A percentile compares a stretch with the other conserved stretches of the same genome.
These are phyloP conservation scores for Paecilomyces formosus DNA, from an alignment of 2,329 filamentous ascomycete species.

Conservation along the genomic window DNA sequence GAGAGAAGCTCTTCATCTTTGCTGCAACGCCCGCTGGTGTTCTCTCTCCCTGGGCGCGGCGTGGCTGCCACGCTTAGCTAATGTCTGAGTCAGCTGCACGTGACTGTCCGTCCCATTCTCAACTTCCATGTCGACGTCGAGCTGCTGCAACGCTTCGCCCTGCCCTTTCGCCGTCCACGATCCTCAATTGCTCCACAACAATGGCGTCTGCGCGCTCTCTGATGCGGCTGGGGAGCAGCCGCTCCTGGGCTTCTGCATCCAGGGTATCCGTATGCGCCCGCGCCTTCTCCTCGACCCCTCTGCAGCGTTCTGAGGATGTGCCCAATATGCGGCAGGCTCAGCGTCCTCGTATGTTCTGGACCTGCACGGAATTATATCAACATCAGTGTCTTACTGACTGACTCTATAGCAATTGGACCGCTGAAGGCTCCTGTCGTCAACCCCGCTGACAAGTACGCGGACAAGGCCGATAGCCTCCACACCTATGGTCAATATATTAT, in stretches of 20 bases:
- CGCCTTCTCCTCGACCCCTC: constrained; percentile 32
- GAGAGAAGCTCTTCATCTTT: constrained; percentile 20
- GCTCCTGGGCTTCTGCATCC: constrained; percentile 28
- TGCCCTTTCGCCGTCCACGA: constrained; percentile 16
- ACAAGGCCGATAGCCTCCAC: constrained; percentile 81
- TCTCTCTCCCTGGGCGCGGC: neutral
- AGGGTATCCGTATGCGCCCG: constrained; percentile 26
- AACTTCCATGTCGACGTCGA: constrained; percentile 2
- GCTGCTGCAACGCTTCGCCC: constrained; percentile 18
- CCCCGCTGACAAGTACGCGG: constrained; percentile 84
- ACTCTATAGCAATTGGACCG: constrained; percentile 43
- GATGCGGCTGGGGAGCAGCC: constrained; percentile 35
- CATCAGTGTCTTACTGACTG: constrained; percentile 4
- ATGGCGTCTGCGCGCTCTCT: constrained; percentile 41
- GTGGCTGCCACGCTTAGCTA: constrained; percentile 10
- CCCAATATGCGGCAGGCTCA: constrained; percentile 61
- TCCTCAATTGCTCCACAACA: constrained; percentile 23
- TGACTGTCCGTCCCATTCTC: constrained; percentile 7
- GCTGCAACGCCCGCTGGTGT: constrained; percentile 8
- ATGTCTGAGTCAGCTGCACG: constrained; percentile 8
- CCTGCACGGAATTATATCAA: constrained; percentile 4
- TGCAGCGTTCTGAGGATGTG: constrained; percentile 35
- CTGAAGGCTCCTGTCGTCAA: constrained; percentile 78
- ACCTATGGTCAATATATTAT: constrained; percentile 95
- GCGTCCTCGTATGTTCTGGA: constrained; percentile 38